Evolutionary conservation across 331 rosid species (phyloP).

Genomic region (Quercus lobata): DNA sequence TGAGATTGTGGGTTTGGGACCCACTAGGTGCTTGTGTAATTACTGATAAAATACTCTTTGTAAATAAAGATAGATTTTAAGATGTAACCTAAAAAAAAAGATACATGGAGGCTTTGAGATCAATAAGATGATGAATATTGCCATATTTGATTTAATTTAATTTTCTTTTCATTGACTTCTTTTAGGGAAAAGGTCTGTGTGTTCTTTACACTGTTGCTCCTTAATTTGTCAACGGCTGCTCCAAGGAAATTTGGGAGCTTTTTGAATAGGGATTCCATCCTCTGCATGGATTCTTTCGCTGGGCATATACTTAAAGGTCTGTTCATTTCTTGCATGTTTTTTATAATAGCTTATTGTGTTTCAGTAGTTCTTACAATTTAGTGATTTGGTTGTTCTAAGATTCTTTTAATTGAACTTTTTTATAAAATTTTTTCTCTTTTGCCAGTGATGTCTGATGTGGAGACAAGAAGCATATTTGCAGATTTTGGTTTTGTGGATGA

Average conservation of each 20-base stretch:
- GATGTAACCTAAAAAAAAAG: background rate
- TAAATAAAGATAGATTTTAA: background rate
- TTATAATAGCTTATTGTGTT: background rate
- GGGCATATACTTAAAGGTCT: conserved; percentile 55
- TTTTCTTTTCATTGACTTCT: conserved; percentile 17
- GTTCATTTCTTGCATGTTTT: conserved; percentile 5
- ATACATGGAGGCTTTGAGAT: background rate
- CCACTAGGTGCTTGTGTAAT: too few species aligned
- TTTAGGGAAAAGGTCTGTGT: conserved; percentile 67
- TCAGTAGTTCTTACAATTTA: background rate
- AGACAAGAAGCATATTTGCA: conserved; percentile 33
- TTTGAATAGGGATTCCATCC: conserved; percentile 25
- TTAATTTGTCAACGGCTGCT: conserved; percentile 47
- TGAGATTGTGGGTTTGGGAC: too few species aligned
- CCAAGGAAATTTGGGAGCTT: conserved; percentile 40
- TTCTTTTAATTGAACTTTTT: background rate
- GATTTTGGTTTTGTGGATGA: conserved; percentile 47
- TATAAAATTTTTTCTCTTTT: background rate
- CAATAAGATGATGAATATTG: background rate
- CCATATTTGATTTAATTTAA: background rate
- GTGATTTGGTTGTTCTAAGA: background rate
- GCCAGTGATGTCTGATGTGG: conserved; percentile 59
- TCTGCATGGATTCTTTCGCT: conserved; percentile 56
- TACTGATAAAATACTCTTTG: too few species aligned
- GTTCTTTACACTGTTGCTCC: conserved; percentile 60